Percentiles rank a stretch among this genome's conserved stretches.
Conservation (phyloP, 306 rosid genomes). For the Carpinus viminea region DNA sequence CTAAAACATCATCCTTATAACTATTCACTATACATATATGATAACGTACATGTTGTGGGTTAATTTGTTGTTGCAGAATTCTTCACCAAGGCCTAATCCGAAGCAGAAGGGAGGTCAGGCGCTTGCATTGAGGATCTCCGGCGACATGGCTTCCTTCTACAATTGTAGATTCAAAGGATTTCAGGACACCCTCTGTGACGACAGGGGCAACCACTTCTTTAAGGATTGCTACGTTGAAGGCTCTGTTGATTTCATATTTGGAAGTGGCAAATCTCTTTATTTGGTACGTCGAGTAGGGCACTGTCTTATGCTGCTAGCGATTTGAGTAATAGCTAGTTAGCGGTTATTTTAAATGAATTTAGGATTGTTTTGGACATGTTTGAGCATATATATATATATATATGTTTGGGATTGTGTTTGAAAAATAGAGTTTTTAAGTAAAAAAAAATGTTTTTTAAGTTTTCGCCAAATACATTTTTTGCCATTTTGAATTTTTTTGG, state of each 20-base stretch:
- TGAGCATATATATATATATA: too few relatives aligned
- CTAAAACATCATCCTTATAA: neutral
- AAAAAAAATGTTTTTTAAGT: too few relatives aligned
- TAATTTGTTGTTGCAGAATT: slow-evolving; percentile 31
- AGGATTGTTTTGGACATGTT: too few relatives aligned
- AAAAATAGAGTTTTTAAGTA: too few relatives aligned
- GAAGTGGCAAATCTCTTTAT: slow-evolving; percentile 45
- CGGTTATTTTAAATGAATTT: too few relatives aligned
- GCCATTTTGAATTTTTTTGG: too few relatives aligned
- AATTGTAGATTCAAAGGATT: slow-evolving; percentile 45
- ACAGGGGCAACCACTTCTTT: slow-evolving; percentile 43
- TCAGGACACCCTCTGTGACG: slow-evolving; percentile 58
- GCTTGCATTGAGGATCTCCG: slow-evolving; percentile 45
- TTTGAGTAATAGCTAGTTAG: too few relatives aligned
- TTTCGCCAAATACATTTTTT: too few relatives aligned
- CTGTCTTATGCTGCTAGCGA: too few relatives aligned
- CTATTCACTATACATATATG: neutral
- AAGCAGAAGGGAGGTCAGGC: slow-evolving; percentile 38
- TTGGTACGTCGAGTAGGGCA: slow-evolving; percentile 27
- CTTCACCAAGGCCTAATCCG: slow-evolving; percentile 42
- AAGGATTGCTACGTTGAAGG: slow-evolving; percentile 51
- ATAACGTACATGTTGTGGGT: neutral
- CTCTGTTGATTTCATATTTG: slow-evolving; percentile 44
- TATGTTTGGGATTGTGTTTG: too few relatives aligned
- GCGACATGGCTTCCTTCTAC: slow-evolving; percentile 35